Conservation (phyloP, 805 yeast genomes). For the Spencermartinsiella europaea region DNA sequence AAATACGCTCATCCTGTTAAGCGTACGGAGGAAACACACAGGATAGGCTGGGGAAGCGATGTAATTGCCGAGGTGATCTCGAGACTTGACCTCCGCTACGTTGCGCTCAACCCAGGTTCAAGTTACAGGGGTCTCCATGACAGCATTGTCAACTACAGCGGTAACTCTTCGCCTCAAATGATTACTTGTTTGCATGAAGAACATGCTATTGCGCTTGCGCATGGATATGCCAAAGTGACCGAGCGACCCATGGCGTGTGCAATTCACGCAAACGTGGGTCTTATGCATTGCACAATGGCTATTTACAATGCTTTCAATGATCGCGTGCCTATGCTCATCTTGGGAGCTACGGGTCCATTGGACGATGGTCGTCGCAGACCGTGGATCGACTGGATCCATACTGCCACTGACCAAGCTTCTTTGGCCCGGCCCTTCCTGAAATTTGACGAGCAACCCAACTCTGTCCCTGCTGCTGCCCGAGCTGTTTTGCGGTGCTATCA, state of each 20-base stretch:
- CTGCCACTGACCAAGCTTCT: constrained; percentile 4
- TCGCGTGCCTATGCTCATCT: constrained; percentile 4
- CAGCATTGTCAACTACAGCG: constrained; percentile 2
- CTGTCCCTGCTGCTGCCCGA: constrained; percentile 4
- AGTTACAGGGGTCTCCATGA: constrained; percentile 4
- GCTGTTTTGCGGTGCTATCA: constrained; percentile 6
- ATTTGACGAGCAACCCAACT: constrained; percentile 4
- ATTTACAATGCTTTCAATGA: constrained; percentile 5
- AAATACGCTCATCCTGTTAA: constrained; percentile 3
- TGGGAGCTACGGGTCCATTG: constrained; percentile 4
- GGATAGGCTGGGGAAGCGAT: constrained; percentile 5
- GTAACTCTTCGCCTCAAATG: constrained; percentile 3
- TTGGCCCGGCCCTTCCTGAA: constrained; percentile 4
- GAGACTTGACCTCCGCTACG: constrained; percentile 2
- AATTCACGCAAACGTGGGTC: constrained; percentile 4
- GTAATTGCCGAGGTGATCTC: constrained; percentile 5
- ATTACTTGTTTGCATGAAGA: constrained; percentile 6
- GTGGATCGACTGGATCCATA: constrained; percentile 4
- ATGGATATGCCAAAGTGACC: constrained; percentile 4
- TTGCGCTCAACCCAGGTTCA: constrained; percentile 3
- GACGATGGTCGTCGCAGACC: constrained; percentile 4
- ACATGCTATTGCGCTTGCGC: constrained; percentile 4
- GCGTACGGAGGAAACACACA: neutral
- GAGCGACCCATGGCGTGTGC: constrained; percentile 5
- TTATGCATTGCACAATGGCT: constrained; percentile 5